Evolutionary conservation across 768 basidiomycete genomes (phyloP).

Genomic region (Rhodocollybia butyracea): DNA sequence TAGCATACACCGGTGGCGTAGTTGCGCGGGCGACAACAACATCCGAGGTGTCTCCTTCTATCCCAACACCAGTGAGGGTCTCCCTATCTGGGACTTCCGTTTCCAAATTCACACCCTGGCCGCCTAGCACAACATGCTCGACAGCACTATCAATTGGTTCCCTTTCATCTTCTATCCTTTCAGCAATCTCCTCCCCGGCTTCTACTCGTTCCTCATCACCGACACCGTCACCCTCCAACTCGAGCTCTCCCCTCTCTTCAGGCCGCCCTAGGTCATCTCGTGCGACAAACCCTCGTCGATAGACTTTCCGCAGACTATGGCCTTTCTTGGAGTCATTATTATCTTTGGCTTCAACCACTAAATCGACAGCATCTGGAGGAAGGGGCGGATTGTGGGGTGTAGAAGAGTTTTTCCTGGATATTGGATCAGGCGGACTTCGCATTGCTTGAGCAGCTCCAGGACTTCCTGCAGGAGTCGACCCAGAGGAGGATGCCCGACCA

Average conservation of each 20-base stretch:
- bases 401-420: slow-evolving; percentile 30
- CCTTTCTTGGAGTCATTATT: slow-evolving; percentile 49
- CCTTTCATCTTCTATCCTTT: slow-evolving; percentile 28
- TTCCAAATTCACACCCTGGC: slow-evolving; percentile 17
- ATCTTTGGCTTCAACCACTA: slow-evolving; percentile 71
- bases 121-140: slow-evolving; percentile 15
- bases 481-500: slow-evolving; percentile 10
- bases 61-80: slow-evolving; percentile 19
- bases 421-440: slow-evolving; percentile 25
- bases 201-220: slow-evolving; percentile 22
- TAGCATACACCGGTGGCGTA: slow-evolving; percentile 47
- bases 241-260: slow-evolving; percentile 36
- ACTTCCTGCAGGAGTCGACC: background rate
- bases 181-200: slow-evolving; percentile 38
- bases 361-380: slow-evolving; percentile 81
- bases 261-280: slow-evolving; percentile 29
- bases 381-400: slow-evolving; percentile 29
- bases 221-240: slow-evolving; percentile 26
- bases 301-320: slow-evolving; percentile 51
- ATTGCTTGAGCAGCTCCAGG: background rate
- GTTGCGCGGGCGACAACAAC: slow-evolving; percentile 27
- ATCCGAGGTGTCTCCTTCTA: slow-evolving; percentile 12
- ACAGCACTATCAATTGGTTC: background rate
- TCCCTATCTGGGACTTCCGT: slow-evolving; percentile 22
- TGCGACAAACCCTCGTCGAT: slow-evolving; percentile 44